Percentiles rank a stretch among this genome's conserved stretches.
Evolutionary conservation across 2,329 filamentous ascomycete species (phyloP).

Genomic region (Graphiopsis chlorocephala): DNA sequence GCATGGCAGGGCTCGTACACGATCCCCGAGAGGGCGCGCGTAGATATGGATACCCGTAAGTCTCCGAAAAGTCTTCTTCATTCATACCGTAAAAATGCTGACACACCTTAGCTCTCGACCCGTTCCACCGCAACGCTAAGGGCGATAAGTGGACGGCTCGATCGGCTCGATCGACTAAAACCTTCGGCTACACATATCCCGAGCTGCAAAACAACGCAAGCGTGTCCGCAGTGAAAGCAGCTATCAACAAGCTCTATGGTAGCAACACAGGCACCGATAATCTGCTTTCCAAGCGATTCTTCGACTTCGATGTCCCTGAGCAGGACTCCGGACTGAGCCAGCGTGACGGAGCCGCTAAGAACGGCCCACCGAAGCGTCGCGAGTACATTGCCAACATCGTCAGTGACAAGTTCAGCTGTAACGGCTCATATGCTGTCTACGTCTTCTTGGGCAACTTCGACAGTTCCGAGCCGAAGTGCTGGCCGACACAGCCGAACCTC

Average conservation of each 20-base stretch:
- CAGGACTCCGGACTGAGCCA: neutral
- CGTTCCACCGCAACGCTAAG: constrained; percentile 60
- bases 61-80: neutral
- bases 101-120: constrained; percentile 51
- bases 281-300: constrained; percentile 10
- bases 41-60: constrained; percentile 30
- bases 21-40: constrained; percentile 50
- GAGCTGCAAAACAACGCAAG: constrained; percentile 53
- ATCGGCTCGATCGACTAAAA: constrained; percentile 55
- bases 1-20: constrained; percentile 60
- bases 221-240: constrained; percentile 44
- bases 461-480: constrained; percentile 44
- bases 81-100: constrained; percentile 1
- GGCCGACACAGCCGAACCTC: constrained; percentile 55
- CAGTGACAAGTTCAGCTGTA: constrained; percentile 59
- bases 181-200: constrained; percentile 72
- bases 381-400: constrained; percentile 70
- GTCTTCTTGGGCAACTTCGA: constrained; percentile 62
- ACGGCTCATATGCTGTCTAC: constrained; percentile 62
- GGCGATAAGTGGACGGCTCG: constrained; percentile 69
- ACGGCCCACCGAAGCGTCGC: constrained; percentile 41
- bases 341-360: constrained; percentile 1
- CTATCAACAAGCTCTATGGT: constrained; percentile 64
- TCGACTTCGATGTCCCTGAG: constrained; percentile 5
- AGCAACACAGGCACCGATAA: constrained; percentile 8